Evolutionary conservation across 1,139 yeast genomes (phyloP), one percentile per base, ranked within the genome.

Genomic region (Pichia sp.): DNA sequence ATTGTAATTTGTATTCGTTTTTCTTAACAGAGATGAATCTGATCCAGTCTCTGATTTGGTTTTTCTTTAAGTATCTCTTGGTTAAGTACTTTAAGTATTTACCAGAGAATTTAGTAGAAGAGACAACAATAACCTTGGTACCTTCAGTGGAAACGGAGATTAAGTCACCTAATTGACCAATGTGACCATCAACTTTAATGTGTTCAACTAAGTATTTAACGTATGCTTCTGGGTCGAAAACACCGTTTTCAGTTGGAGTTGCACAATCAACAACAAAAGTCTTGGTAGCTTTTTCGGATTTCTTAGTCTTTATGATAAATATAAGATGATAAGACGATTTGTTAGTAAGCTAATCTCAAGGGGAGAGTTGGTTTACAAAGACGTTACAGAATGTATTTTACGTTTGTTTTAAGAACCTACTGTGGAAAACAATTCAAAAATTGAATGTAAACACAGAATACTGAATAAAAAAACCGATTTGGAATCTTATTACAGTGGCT

Each of bases 1-100:
- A 94, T 76, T 94, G 90, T 79, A 94, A 85, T 74, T 87, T 87
- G 87, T 92, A 94, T 72, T 81, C 83, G 84, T 92, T 89, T 75
- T 87, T 87, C 79, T 89, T 84, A 69, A 86, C 82, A 61, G 98
- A 86, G 63, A 92, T 96, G 68, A 94, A 92, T 83, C 98, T 94
- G 76, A 94, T 89, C 98, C 98, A 92, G 80, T 92, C 98, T 80
- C 94, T 85, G 79, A 90, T 86, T 77, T 87, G 95, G 94, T 89
- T 87, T 87, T 92, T 92, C 96, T 92, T 92, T 76, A 92, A 87
- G 94, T 87, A 92, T 82, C 95, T 90, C 89, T 92, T 92, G 69
- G 97, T 87, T 72, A 92, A 80, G 92, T 90, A 92, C 81, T 92
- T 92, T 74, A 89, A 85, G 95, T 92, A 92, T 80, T 94, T 92